Evolutionary conservation across 139 green algal species (phyloP).

Genomic region (Coelastrella sp.): DNA sequence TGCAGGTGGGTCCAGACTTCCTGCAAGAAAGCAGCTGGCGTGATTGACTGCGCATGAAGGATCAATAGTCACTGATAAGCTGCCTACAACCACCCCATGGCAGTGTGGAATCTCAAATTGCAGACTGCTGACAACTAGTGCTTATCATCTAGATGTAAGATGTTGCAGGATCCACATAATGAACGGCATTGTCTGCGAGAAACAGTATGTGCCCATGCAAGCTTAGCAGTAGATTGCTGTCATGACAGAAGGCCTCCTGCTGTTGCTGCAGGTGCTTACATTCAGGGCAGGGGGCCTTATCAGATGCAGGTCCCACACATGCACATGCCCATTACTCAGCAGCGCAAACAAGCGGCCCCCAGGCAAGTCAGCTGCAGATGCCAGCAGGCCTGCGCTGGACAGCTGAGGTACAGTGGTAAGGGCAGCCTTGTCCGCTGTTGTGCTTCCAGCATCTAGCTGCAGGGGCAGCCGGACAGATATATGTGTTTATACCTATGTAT

Average conservation of each 20-base stretch:
- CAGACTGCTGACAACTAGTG: background rate
- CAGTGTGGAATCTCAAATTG: too few species aligned
- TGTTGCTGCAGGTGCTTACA: background rate
- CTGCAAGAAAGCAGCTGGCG: background rate
- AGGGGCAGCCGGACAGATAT: background rate
- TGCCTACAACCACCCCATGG: too few species aligned
- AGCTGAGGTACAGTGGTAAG: slow-evolving; percentile 27
- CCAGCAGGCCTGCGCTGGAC: slow-evolving; percentile 22
- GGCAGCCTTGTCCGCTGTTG: slow-evolving; percentile 1
- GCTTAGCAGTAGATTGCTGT: background rate
- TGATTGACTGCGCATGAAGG: too few species aligned
- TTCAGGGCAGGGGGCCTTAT: background rate
- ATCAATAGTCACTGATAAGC: too few species aligned
- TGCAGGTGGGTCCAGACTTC: slow-evolving; percentile 37
- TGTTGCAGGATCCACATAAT: background rate
- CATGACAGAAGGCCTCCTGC: background rate
- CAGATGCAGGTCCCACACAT: slow-evolving; percentile 45
- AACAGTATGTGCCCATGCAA: background rate
- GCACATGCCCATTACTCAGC: slow-evolving; percentile 27
- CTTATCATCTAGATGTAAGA: too few species aligned
- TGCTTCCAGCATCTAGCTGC: slow-evolving; percentile 39
- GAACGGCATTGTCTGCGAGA: background rate
- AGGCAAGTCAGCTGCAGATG: slow-evolving; percentile 1
- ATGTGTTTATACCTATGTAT: background rate
- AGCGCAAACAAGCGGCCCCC: slow-evolving; percentile 31